Percentiles rank a stretch among this genome's conserved stretches.
Conservation (phyloP, 192 early-diverging fungal species). For the Powellomyces hirtus region DNA sequence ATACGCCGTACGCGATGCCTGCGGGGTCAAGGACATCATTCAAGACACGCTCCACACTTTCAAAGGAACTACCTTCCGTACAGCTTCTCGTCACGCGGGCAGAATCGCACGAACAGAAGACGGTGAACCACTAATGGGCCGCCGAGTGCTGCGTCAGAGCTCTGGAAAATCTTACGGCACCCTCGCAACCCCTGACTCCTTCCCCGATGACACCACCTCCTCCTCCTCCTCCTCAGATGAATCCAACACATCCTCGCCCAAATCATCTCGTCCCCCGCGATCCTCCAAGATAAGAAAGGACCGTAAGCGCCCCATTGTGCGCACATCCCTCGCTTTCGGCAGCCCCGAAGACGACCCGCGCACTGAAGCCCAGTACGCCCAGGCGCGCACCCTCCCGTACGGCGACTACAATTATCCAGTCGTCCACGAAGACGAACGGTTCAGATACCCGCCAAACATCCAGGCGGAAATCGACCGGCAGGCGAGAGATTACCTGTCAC, state of each 20-base stretch:
- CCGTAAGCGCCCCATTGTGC: too few species aligned
- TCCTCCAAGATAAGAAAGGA: not conserved
- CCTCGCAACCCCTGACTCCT: not conserved
- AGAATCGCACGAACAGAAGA: not conserved
- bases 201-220: not conserved
- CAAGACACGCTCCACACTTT: conserved; percentile 77
- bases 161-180: not conserved
- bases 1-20: conserved; percentile 76
- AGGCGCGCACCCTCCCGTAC: conserved; percentile 20
- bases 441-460: conserved; percentile 29
- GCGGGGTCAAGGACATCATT: conserved; percentile 81
- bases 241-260: not conserved
- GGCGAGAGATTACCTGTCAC: not conserved
- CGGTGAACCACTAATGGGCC: not conserved
- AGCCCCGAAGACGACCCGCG: conserved; percentile 24
- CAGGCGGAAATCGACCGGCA: not conserved
- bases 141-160: too few species aligned
- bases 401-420: conserved; percentile 46
- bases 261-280: not conserved
- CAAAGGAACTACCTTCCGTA: conserved; percentile 67
- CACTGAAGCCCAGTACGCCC: conserved; percentile 24
- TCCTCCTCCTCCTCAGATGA: not conserved
- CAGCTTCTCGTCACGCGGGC: not conserved
- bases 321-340: not conserved
- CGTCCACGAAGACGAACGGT: conserved; percentile 29